These are phyloP conservation scores for Neofusicoccum kwambonambiense DNA, from an alignment of 2,329 filamentous ascomycete genomes.

Conservation along the genomic window DNA sequence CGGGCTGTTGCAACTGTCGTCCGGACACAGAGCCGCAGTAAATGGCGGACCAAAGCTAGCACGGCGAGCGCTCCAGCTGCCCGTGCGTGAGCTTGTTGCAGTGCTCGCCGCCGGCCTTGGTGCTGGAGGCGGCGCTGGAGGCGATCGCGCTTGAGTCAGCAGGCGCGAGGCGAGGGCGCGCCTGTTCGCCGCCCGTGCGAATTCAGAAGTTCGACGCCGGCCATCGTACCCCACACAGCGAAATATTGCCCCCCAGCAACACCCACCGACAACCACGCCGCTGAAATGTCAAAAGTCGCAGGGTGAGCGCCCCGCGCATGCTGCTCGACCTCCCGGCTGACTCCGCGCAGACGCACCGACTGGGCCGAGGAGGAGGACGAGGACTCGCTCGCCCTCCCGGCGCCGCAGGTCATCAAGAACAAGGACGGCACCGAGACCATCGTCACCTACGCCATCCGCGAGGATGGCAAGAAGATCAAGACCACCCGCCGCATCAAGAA, in stretches of 20 bases:
- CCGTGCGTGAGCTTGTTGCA: too few relatives aligned
- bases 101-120: too few relatives aligned
- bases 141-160: slow-evolving; percentile 1
- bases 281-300: slow-evolving; percentile 38
- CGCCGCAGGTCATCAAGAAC: slow-evolving; percentile 87
- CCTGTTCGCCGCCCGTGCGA: neutral
- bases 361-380: slow-evolving; percentile 93
- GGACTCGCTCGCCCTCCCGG: slow-evolving; percentile 79
- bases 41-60: too few relatives aligned
- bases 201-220: neutral
- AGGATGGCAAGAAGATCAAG: slow-evolving; percentile 94
- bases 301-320: slow-evolving; percentile 27
- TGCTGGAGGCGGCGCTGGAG: too few relatives aligned
- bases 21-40: too few relatives aligned
- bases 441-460: slow-evolving; percentile 85
- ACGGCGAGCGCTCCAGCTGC: too few relatives aligned
- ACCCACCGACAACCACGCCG: neutral
- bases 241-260: slow-evolving; percentile 11
- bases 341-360: slow-evolving; percentile 60
- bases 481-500: slow-evolving; percentile 93
- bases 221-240: slow-evolving; percentile 16
- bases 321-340: neutral
- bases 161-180: neutral
- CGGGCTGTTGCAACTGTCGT: too few relatives aligned
- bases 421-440: slow-evolving; percentile 98